Conservation (phyloP, 306 rosid species). For the Quercus robur region DNA sequence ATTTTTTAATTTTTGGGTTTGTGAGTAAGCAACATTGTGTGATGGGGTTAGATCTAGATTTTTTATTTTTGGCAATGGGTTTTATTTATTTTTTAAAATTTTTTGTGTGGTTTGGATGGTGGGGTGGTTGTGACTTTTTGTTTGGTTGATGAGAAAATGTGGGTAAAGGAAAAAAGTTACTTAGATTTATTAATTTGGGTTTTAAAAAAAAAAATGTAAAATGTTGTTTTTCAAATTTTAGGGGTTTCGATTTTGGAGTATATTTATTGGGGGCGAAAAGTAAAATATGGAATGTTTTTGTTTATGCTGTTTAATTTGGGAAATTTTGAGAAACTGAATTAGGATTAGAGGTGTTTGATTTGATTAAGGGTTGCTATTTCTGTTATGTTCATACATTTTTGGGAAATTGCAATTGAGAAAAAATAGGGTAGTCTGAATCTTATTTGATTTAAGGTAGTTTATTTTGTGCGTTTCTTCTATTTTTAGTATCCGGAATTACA, state of each 20-base stretch:
- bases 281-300: not conserved
- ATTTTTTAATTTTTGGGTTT: not conserved
- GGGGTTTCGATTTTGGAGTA: not conserved
- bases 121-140: constrained; percentile 8
- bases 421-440: not conserved
- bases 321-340: not conserved
- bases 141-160: constrained; percentile 26
- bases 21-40: constrained; percentile 34
- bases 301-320: not conserved
- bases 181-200: not conserved
- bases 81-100: not conserved
- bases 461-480: constrained; percentile 4
- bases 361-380: not conserved
- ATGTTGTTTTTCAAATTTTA: not conserved
- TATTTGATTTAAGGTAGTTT: not conserved
- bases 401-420: not conserved
- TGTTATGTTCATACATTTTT: not conserved
- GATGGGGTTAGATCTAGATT: constrained; percentile 47
- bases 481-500: not conserved
- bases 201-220: no score
- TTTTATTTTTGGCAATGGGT: not conserved
- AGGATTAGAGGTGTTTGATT: not conserved
- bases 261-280: not conserved
- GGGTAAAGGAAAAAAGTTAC: not conserved
- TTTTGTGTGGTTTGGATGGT: not conserved